Base-by-base conservation (phyloP, 2,329 filamentous ascomycete genomes). In the Blastomyces gilchristii region DNA sequence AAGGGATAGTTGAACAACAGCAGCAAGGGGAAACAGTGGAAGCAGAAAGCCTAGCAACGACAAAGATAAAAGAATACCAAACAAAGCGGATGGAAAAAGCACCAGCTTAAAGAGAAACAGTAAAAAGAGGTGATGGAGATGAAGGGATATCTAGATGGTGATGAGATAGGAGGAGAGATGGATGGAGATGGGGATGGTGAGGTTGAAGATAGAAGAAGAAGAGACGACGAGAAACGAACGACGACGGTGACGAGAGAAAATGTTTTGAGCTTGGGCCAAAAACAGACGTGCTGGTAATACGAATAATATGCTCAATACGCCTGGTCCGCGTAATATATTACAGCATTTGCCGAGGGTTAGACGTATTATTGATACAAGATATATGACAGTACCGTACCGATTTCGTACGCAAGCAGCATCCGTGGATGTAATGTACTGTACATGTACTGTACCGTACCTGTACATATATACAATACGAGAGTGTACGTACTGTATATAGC, bases 1-100 rank as follows among this genome's bases (percentile, higher is more conserved):
- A 65, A 53, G n/a, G 50, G 25, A 37, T 18, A 43, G 54, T 57
- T 31, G 34, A 60, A 49, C 22, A 12, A 50, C 58, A 43, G 54
- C 16, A 25, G 18, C 22, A 60, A 60, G 43, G 43, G 11, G 12
- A 14, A 28, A 16, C 34, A 18, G 58, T 47, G 16, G 45, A 16
- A 37, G 37, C 8, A 28, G 45, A 43, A 7, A 52, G 25, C 5
- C 14, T 18, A 22, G 52, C 9, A n/a, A 22, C 11, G 16, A 8
- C 22, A 53, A 22, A 9, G 8, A 39, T 41, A 43, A n/a, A 49
- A 12, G 18, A 25, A 59, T 34, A 59, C 14, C 57, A 59, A 43
- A 5, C 57, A 59, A 43, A 59, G 25, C 16, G 41, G 57, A 16
- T 49, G n/a, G n/a, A n/a, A 49, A 41, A 47, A 34, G 25, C 45